Evolutionary conservation across 2,329 filamentous ascomycete genomes (phyloP).

Genomic region (Penicillium sp.): DNA sequence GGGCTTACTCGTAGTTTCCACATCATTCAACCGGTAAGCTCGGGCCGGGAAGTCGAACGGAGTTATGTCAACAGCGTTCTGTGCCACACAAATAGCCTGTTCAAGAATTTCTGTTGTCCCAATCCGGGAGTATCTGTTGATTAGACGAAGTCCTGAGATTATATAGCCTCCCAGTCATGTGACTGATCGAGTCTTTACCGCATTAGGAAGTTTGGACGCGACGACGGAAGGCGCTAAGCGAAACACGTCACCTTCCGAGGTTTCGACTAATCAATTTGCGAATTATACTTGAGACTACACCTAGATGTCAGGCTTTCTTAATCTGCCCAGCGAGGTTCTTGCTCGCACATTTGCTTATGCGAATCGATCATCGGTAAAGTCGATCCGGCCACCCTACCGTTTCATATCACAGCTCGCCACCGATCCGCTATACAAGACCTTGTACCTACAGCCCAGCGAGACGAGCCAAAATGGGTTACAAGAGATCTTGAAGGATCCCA

Average conservation of each 20-base stretch:
- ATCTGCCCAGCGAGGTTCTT: constrained; percentile 6
- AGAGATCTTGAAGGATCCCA: constrained; percentile 9
- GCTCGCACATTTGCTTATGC: constrained; percentile 3
- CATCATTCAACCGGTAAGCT: no score
- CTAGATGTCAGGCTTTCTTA: constrained; percentile 8
- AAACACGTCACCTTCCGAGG: constrained; percentile 1
- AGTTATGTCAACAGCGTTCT: no score
- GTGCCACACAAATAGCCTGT: no score
- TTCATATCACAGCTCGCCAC: constrained; percentile 7
- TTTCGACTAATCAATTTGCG: neutral
- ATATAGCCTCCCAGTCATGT: neutral
- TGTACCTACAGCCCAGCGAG: constrained; percentile 2
- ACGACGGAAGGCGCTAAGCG: neutral
- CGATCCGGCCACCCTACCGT: constrained; percentile 7
- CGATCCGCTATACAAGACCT: constrained; percentile 4
- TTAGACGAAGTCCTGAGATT: no score
- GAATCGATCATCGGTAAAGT: constrained; percentile 6
- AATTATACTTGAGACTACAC: constrained; percentile 2
- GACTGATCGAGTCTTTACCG: constrained; percentile 1
- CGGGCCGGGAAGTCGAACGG: no score
- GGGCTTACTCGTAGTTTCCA: no score
- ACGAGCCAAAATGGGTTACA: constrained; percentile 5
- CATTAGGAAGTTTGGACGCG: constrained; percentile 4
- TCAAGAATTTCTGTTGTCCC: no score
- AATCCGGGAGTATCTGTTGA: no score